Conservation (phyloP, 352 stramenopile species). For the Plasmopara muralis region DNA sequence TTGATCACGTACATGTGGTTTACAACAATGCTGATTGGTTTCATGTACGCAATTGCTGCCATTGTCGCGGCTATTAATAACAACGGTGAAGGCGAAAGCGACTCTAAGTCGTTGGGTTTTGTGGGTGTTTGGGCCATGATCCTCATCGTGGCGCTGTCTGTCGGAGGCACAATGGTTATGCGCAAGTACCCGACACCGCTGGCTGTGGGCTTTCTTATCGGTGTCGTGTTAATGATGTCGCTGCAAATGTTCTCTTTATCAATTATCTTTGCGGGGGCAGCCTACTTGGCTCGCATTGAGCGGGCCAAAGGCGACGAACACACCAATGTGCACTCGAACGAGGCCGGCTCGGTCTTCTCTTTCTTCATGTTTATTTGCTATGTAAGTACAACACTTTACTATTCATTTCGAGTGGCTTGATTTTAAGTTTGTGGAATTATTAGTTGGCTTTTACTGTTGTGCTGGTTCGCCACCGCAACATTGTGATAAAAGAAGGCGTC, state of each 20-base stretch:
- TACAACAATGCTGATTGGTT: slow-evolving; percentile 72
- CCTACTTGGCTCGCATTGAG: slow-evolving; percentile 34
- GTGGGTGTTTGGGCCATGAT: slow-evolving; percentile 76
- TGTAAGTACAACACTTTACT: too few species aligned
- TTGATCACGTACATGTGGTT: slow-evolving; percentile 85
- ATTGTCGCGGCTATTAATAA: slow-evolving; percentile 83
- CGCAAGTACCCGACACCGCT: slow-evolving; percentile 83
- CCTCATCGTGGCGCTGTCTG: slow-evolving; percentile 68
- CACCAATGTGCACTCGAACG: slow-evolving; percentile 72
- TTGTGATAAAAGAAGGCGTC: too few species aligned
- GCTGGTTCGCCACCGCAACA: too few species aligned
- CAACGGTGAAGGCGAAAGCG: slow-evolving; percentile 45
- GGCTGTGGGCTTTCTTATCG: slow-evolving; percentile 86
- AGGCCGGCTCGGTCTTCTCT: slow-evolving; percentile 70
- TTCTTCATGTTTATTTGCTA: slow-evolving; percentile 68
- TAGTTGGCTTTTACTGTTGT: too few species aligned
- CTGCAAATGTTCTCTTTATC: slow-evolving; percentile 83
- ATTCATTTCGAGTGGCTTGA: too few species aligned
- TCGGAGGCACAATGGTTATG: slow-evolving; percentile 86
- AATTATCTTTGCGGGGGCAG: slow-evolving; percentile 67
- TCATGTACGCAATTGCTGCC: slow-evolving; percentile 81
- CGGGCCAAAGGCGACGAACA: slow-evolving; percentile 41
- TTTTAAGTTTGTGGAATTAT: too few species aligned
- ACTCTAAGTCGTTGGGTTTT: slow-evolving; percentile 72
- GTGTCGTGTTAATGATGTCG: slow-evolving; percentile 83